Conservation (phyloP, 2,329 filamentous ascomycete genomes). For the Biscogniauxia mediterranea region DNA sequence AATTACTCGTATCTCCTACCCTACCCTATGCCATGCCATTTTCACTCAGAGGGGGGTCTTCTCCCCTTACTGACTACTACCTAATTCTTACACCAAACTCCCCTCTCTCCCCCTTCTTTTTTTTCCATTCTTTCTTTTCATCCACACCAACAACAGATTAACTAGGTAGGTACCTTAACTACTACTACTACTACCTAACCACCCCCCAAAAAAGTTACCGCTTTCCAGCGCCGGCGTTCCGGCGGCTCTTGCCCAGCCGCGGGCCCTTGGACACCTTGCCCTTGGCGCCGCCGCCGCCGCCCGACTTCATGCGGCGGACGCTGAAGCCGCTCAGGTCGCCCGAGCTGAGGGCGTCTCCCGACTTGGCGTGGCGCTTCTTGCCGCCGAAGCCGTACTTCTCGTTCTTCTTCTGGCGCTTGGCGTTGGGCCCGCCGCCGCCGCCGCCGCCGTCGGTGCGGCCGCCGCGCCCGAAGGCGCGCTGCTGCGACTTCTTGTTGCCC, state of each 20-base stretch:
- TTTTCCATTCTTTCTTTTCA: not conserved
- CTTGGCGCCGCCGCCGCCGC: conserved; percentile 29
- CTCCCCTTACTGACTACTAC: too few species aligned
- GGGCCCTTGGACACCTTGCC: conserved; percentile 39
- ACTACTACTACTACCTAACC: not conserved
- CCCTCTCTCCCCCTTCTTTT: too few species aligned
- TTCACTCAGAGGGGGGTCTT: too few species aligned
- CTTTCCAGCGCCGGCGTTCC: conserved; percentile 44
- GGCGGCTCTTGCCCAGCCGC: conserved; percentile 51
- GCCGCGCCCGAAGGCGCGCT: conserved; percentile 35
- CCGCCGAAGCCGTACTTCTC: conserved; percentile 93
- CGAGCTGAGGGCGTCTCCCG: conserved; percentile 80
- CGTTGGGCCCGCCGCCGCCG: conserved; percentile 44
- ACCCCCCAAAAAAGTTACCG: too few species aligned
- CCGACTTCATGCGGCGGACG: conserved; percentile 78
- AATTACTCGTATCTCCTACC: too few species aligned
- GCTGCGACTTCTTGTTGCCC: conserved; percentile 44
- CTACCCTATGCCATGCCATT: too few species aligned
- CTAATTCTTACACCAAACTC: too few species aligned
- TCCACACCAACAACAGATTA: too few species aligned
- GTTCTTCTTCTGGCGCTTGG: conserved; percentile 90
- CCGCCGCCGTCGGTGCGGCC: conserved; percentile 41
- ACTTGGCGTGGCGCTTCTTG: conserved; percentile 91
- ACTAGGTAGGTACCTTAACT: too few species aligned
- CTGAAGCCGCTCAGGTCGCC: conserved; percentile 81